Evolutionary conservation across 176 grass and related monocot species (phyloP).

Genomic region (Ampelocalamus luodianensis): DNA sequence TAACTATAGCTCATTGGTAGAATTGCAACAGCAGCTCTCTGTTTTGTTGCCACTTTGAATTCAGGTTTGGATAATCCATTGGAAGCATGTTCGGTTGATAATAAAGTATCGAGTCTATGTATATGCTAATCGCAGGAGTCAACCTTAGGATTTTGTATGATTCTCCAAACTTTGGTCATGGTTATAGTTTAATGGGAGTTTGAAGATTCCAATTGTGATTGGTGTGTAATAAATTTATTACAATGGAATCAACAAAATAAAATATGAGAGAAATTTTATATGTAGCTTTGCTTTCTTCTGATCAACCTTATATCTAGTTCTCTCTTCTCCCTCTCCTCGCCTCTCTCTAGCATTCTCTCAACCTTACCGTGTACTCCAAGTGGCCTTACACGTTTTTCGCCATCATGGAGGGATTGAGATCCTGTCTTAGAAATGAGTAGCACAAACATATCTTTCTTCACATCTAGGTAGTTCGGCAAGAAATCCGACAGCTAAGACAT

Average conservation of each 20-base stretch:
- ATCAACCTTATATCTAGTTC: not conserved
- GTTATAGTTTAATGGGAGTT: not conserved
- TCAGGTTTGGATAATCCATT: not conserved
- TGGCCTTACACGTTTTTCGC: not conserved
- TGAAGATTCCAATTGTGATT: not conserved
- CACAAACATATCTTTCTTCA: not conserved
- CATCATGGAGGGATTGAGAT: not conserved
- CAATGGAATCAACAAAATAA: not conserved
- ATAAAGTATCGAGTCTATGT: not conserved
- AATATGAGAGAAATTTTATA: not conserved
- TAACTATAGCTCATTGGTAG: not conserved
- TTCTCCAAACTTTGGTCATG: not conserved
- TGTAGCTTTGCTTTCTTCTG: not conserved
- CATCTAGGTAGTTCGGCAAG: not conserved
- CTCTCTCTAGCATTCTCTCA: not conserved
- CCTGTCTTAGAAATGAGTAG: not conserved
- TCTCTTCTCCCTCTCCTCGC: not conserved
- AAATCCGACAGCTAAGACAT: not conserved
- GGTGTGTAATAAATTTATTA: not conserved
- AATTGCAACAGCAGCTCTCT: not conserved
- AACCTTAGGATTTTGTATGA: slow-evolving; percentile 3
- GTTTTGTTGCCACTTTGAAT: not conserved
- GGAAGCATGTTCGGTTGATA: not conserved
- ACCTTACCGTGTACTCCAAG: too few relatives aligned
- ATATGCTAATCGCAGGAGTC: not conserved